These are phyloP conservation scores for Colletotrichum sp. DNA, from an alignment of 2,329 filamentous ascomycete species.

Conservation along the genomic window DNA sequence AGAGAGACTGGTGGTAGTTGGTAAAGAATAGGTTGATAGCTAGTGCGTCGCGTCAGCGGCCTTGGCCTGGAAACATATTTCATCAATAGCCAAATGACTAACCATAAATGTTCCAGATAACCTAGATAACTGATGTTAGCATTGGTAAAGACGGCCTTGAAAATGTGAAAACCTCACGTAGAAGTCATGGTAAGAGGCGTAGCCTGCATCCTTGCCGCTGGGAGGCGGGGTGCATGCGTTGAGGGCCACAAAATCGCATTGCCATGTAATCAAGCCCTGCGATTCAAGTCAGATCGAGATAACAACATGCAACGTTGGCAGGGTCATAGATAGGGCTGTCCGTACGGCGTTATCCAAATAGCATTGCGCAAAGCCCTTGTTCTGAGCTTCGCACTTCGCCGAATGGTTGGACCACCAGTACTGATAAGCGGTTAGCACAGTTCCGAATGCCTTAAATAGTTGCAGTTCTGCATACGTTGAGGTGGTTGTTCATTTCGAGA, in stretches of 20 bases:
- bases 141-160: background rate
- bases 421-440: background rate
- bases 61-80: no score
- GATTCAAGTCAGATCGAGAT: background rate
- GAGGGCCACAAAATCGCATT: background rate
- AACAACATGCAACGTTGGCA: background rate
- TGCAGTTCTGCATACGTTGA: background rate
- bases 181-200: background rate
- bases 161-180: background rate
- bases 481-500: background rate
- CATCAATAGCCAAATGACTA: fast-evolving
- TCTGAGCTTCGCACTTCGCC: background rate
- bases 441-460: background rate
- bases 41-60: background rate
- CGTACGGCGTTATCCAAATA: background rate
- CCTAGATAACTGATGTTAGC: background rate
- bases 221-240: conserved; percentile 1
- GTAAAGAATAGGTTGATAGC: conserved; percentile 5
- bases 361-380: background rate
- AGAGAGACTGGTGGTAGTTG: background rate
- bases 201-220: background rate
- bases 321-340: background rate
- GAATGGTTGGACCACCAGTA: background rate
- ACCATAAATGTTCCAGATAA: conserved; percentile 11
- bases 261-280: conserved; percentile 3